Evolutionary conservation across 345 rosid species (phyloP), one percentile per base, ranked within the genome.

Genomic region (Eucalyptus polyanthemos): DNA sequence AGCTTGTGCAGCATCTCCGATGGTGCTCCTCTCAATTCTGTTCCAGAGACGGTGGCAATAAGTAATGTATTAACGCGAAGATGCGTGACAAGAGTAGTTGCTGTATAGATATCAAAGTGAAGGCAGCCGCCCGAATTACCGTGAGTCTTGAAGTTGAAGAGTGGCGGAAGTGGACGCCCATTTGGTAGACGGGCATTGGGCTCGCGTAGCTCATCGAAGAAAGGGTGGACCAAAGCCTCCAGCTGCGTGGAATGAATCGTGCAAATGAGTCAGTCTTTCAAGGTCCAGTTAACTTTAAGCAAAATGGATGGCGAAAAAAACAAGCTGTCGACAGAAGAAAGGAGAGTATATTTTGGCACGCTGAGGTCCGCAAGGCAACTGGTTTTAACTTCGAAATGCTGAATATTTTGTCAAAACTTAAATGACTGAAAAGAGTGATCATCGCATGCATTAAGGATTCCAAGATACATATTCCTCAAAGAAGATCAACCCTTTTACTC

Each of bases 131-230:
- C 58, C 27, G 25, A 56, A 29, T 87, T 93, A 98, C 99, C 99
- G 49, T 95, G 97, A 87, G 97, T 92, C 93, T 96, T 98, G 34
- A 95, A 97, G 94, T 97, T 98, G 95, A 98, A 98, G 22, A 98
- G 95, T 11, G 99, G 99, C 4, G 99, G 99, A 92, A 98, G 96
- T 86, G 95, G 93, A 45, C 98, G 99, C 50, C 99, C 99, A 54
- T 95, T 98, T 0, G 99, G 99, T 53, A 98, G 92, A 65, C 97
- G 93, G 29, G 94, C 92, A 86, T 91, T 96, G 7, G 97, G 96
- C 89, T 97, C 99, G 14, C 99, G 97, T 72, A 98, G 94, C 91
- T 96, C 99, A n/a, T 97, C 99, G 85, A 97, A 98, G 93, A 98
- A 98, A 11, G 99, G 99, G 90, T 97, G 99, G 88, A 94, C 88